Evolutionary conservation across 73 alveolate genomes (phyloP).

Genomic region (Tetrahymena thermophila): DNA sequence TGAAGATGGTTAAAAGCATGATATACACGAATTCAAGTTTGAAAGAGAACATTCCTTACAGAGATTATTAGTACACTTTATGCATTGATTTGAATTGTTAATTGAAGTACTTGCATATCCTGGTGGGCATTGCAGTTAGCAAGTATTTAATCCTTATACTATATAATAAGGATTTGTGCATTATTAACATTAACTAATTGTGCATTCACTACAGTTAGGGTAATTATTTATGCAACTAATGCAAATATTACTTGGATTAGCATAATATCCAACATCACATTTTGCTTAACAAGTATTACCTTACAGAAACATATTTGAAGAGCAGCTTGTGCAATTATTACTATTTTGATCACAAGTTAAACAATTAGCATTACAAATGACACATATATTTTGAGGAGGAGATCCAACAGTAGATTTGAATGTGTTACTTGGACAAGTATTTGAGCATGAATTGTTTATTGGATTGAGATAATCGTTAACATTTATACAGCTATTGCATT

Average conservation of each 20-base stretch:
- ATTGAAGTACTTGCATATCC: neutral
- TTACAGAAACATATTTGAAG: neutral
- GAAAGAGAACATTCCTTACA: neutral
- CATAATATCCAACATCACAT: neutral
- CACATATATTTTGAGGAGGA: neutral
- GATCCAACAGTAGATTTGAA: neutral
- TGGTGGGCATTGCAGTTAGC: neutral
- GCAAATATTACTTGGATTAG: neutral
- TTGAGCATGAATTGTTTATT: neutral
- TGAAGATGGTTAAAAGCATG: neutral
- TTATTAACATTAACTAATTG: neutral
- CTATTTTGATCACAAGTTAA: neutral
- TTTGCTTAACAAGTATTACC: neutral
- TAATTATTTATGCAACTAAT: neutral
- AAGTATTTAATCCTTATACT: neutral
- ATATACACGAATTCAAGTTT: neutral
- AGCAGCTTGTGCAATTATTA: neutral
- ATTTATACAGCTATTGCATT: neutral
- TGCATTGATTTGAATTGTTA: neutral
- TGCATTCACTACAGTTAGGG: neutral
- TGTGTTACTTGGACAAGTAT: neutral
- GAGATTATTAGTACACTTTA: neutral
- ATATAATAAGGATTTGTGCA: neutral
- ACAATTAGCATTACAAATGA: neutral
- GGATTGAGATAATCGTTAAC: neutral